Evolutionary conservation across 441 rosid genomes (phyloP), one percentile per base, ranked within the genome.

Genomic region (Dalechampia spathulata): DNA sequence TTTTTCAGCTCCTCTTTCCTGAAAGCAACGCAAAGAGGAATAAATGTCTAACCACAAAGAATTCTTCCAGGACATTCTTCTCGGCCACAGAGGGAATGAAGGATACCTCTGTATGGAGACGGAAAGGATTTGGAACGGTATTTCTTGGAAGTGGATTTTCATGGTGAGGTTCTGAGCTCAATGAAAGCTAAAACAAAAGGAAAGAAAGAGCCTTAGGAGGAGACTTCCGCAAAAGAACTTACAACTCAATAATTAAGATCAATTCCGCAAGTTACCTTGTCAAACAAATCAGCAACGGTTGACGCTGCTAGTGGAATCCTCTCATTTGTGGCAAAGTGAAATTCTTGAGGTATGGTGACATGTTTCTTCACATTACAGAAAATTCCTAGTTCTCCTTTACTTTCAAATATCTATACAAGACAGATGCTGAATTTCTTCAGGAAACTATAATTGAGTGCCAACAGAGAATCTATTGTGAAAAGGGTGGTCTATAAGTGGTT

Each of bases 1-100:
- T 57, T 94, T 94, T 61, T 80, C 90, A 42, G 82, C 87, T 40
- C 97, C 99, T 80, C 99, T 78, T 76, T 83, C 97, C 99, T 94
- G 83, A 60, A 57, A 53, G 53, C n/a, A n/a, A 41, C 41, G 32
- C 34, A 30, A n/a, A n/a, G 34, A 4, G n/a, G n/a, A n/a, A n/a
- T n/a, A n/a, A n/a, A n/a, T n/a, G n/a, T n/a, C n/a, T n/a, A 30
- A 58, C 21, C 23, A 12, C 50, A 44, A 41, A 48, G 17, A 23
- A 38, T 58, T 27, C 4, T 12, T 39, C 34, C 5, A n/a, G 8
- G 6, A 16, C 21, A 8, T 40, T 23, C 55, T 48, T 8, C 30
- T 32, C 40, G 21, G 28, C 12, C 43, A 34, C 41, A 41, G 27
- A 15, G 44, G 55, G 52, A 32, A 11, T 44, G n/a, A 62, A 28